phyloP scores from a whole-genome alignment of 2,329 filamentous ascomycete genomes.

The Samsoniella hepiali region DNA sequence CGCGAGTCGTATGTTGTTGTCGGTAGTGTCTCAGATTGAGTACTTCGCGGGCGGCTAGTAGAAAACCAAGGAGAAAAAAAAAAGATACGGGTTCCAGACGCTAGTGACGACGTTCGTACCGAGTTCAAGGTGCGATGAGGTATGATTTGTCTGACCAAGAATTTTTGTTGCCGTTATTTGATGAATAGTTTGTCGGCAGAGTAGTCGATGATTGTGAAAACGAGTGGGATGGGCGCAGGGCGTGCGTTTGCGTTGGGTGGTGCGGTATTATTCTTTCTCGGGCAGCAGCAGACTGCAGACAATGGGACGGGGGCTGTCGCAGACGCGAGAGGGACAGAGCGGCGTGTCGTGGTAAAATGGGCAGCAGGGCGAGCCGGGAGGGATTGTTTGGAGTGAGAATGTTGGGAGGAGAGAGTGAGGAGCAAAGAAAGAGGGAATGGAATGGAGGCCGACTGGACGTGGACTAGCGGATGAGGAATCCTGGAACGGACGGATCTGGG shows the following conservation, averaged over 20 bases:
- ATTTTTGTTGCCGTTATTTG: neutral
- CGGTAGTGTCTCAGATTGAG: constrained; percentile 13
- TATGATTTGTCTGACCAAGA: neutral
- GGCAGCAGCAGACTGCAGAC: neutral
- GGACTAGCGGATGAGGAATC: constrained; percentile 16
- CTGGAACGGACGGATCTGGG: constrained; percentile 1
- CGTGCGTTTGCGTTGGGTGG: neutral
- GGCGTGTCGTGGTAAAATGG: neutral
- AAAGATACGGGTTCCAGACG: neutral
- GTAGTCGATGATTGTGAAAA: neutral
- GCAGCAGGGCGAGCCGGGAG: neutral
- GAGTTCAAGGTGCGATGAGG: neutral
- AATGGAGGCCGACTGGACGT: neutral
- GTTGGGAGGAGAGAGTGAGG: neutral
- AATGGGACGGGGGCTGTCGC: constrained; percentile 1
- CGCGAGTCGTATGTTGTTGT: constrained; percentile 15
- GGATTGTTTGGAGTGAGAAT: neutral
- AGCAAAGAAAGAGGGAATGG: neutral
- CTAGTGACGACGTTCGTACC: neutral
- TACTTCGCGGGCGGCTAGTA: constrained; percentile 4
- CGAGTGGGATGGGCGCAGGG: neutral
- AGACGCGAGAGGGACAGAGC: neutral
- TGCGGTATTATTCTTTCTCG: constrained; percentile 9
- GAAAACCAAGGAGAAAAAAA: neutral
- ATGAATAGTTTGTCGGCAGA: neutral